These are phyloP conservation scores for Gymnopilus dilepis DNA, from an alignment of 768 basidiomycete genomes.

Conservation along the genomic window DNA sequence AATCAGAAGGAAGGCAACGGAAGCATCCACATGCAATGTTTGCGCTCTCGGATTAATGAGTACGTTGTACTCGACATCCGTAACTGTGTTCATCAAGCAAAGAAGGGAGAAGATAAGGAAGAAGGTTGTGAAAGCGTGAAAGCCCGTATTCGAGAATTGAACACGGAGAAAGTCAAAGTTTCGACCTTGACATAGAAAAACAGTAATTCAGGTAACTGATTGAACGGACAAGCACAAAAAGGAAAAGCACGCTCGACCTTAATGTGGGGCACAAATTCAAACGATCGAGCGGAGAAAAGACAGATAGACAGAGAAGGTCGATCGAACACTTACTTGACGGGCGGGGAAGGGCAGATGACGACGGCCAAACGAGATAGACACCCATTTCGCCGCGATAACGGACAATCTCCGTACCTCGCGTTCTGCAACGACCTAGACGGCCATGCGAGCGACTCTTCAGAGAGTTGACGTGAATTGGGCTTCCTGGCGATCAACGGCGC, in stretches of 20 bases:
- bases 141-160: background rate
- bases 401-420: background rate
- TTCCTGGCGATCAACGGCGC: background rate
- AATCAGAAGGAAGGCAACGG: constrained; percentile 73
- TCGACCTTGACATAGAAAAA: background rate
- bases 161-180: background rate
- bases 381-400: constrained; percentile 2
- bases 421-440: background rate
- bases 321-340: constrained; percentile 4
- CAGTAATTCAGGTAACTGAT: background rate
- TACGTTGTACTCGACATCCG: constrained; percentile 34
- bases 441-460: background rate
- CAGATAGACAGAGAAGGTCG: constrained; percentile 4
- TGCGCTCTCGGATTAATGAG: constrained; percentile 34
- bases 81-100: constrained; percentile 30
- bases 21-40: constrained; percentile 58
- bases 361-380: background rate
- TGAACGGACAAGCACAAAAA: background rate
- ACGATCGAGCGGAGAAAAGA: background rate
- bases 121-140: background rate
- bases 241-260: constrained; percentile 1
- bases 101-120: constrained; percentile 3
- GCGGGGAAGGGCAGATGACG: background rate
- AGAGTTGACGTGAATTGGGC: background rate
- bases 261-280: background rate